These are phyloP conservation scores for Exophiala alcalophila DNA, from an alignment of 2,329 filamentous ascomycete genomes.

Conservation along the genomic window DNA sequence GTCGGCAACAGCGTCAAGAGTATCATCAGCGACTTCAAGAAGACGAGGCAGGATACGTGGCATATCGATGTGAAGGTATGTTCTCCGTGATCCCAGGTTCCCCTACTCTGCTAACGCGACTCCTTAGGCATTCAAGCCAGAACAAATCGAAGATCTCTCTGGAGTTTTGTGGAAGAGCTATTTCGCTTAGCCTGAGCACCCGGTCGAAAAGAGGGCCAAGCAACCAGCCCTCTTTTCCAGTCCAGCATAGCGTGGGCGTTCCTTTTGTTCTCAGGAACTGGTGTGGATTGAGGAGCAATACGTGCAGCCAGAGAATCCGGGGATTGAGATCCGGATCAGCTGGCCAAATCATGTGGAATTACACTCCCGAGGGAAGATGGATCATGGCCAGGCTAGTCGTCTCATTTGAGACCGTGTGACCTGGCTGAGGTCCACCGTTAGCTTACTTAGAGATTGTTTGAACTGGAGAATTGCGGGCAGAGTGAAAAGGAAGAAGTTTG, in stretches of 20 bases:
- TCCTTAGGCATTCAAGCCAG: slow-evolving; percentile 73
- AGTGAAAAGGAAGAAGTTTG: too few species aligned
- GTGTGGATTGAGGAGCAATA: not conserved
- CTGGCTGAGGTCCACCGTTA: too few species aligned
- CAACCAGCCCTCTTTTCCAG: not conserved
- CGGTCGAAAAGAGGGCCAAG: not conserved
- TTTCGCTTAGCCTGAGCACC: slow-evolving; percentile 64
- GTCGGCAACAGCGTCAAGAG: slow-evolving; percentile 95
- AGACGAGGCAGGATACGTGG: slow-evolving; percentile 98
- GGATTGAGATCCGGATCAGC: not conserved
- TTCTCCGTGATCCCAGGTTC: slow-evolving; percentile 24
- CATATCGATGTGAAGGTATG: slow-evolving; percentile 93
- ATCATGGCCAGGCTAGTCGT: not conserved
- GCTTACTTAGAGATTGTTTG: too few species aligned
- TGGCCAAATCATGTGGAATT: not conserved
- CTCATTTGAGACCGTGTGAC: not conserved
- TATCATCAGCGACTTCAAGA: slow-evolving; percentile 96
- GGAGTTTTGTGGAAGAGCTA: slow-evolving; percentile 99
- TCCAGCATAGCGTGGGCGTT: slow-evolving; percentile 21
- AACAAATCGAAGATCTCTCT: slow-evolving; percentile 91
- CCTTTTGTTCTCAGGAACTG: not conserved
- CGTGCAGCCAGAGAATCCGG: too few species aligned
- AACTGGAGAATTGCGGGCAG: too few species aligned
- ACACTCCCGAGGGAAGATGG: not conserved
- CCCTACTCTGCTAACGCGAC: slow-evolving; percentile 26